Base-by-base conservation (phyloP, 2,329 filamentous ascomycete genomes). In the Bipolaris cookei region DNA sequence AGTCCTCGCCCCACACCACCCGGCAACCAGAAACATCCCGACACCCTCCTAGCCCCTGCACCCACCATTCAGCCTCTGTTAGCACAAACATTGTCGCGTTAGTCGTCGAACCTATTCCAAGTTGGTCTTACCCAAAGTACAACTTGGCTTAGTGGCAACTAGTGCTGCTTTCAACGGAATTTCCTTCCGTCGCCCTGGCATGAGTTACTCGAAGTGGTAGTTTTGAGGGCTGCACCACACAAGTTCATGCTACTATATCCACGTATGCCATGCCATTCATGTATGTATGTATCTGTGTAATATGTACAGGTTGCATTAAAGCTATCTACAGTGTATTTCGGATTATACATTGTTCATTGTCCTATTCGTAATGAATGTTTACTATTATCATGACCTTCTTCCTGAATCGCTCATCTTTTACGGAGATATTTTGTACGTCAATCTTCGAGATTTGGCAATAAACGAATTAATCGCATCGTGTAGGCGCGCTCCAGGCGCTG, bases 381-480 rank as follows among this genome's bases (percentile, higher is more conserved):
- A 48, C 28, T 37, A 38, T 37, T 7, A 6, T 48, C 11, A 28
- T 38, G n/a, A 28, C 8, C n/a, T 30, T 30, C 28, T 30, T 30
- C 28, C 10, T 4, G 10, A 13, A 25, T 35, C 14, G 30, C 4
- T 28, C 14, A 21, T 30, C 1, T 11, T 18, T 49, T 30, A 61
- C 20, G 58, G 60, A 20, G 57, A 55, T 32, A 62, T 61, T 34
- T 62, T 62, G 32, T 62, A 61, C 10, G 57, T 58, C 11, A 61
- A 21, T 18, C 54, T 51, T 28, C 60, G 43, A 28, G 60, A 58
- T 20, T 58, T 61, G 4, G 54, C 45, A 32, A 62, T 48, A 32
- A 62, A 62, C 3, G 54, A 35, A 30, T 51, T 56, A 35, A 62
- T 54, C n/a, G 51, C 58, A 13, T 61, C 54, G 1, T 49, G 43